phyloP scores from a whole-genome alignment of 805 yeast genomes.

The Jamesozyma piceae region DNA sequence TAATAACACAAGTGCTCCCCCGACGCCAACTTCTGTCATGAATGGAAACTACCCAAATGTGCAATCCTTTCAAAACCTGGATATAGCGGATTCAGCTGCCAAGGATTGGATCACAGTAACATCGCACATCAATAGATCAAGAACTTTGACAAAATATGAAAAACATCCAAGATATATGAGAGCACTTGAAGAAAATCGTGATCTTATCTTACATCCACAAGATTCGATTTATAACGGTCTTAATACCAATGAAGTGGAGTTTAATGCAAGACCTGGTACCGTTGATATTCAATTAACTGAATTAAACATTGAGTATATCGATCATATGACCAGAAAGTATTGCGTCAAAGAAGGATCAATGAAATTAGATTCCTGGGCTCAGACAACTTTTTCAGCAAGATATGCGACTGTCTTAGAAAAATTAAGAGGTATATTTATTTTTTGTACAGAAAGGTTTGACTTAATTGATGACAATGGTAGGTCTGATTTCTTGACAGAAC shows the following conservation, averaged over 20 bases:
- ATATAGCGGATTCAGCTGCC: slow-evolving; percentile 32
- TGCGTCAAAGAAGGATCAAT: slow-evolving; percentile 34
- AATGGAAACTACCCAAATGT: slow-evolving; percentile 15
- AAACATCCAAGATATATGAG: slow-evolving; percentile 61
- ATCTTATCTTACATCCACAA: slow-evolving; percentile 56
- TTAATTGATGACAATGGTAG: slow-evolving; percentile 33
- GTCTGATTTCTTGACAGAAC: slow-evolving; percentile 30
- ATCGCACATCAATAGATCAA: slow-evolving; percentile 62
- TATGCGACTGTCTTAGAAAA: slow-evolving; percentile 48
- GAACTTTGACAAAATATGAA: slow-evolving; percentile 58
- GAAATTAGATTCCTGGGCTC: slow-evolving; percentile 47
- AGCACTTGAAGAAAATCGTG: slow-evolving; percentile 49
- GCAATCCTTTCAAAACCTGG: slow-evolving; percentile 23
- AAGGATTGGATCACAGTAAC: slow-evolving; percentile 46
- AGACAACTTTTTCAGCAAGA: slow-evolving; percentile 43
- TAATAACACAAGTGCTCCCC: slow-evolving; percentile 2
- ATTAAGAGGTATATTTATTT: slow-evolving; percentile 54
- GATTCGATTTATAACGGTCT: slow-evolving; percentile 35
- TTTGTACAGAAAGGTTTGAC: slow-evolving; percentile 51
- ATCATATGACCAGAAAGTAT: slow-evolving; percentile 33
- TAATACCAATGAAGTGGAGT: slow-evolving; percentile 40
- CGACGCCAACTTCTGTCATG: neutral
- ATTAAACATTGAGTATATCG: slow-evolving; percentile 35
- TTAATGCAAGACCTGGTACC: slow-evolving; percentile 23
- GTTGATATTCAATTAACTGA: slow-evolving; percentile 27